phyloP scores from a whole-genome alignment of 2,329 filamentous ascomycete species.

The Phoma herbarum region DNA sequence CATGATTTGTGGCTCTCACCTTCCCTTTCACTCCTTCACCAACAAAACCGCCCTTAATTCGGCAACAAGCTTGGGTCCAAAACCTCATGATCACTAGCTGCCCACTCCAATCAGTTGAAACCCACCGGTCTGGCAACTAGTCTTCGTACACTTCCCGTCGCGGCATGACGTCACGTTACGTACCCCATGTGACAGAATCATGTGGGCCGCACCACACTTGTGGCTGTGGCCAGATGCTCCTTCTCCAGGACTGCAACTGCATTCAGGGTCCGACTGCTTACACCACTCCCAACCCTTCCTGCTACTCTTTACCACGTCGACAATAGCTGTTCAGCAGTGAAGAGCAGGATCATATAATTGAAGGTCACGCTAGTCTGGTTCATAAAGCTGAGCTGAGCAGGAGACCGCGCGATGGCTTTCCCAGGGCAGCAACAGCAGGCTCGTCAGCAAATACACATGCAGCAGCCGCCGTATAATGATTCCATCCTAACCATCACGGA shows the following conservation, averaged over 20 bases:
- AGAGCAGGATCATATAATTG: background rate
- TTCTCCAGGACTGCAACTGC: background rate
- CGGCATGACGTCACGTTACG: slow-evolving; percentile 23
- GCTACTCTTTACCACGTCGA: background rate
- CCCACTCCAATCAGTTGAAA: slow-evolving; percentile 9
- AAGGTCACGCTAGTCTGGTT: background rate
- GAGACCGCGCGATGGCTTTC: slow-evolving; percentile 23
- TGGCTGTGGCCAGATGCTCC: slow-evolving; percentile 8
- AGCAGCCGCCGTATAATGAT: slow-evolving; percentile 47
- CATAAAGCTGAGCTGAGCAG: background rate
- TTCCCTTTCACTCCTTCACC: background rate
- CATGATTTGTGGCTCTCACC: background rate
- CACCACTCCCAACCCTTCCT: background rate
- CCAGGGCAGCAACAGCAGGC: slow-evolving; percentile 20
- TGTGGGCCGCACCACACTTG: slow-evolving; percentile 13
- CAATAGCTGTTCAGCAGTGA: background rate
- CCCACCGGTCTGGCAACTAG: slow-evolving; percentile 4
- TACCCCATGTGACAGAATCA: slow-evolving; percentile 19
- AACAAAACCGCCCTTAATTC: background rate
- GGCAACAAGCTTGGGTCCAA: slow-evolving; percentile 2
- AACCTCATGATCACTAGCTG: slow-evolving; percentile 19
- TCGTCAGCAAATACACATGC: slow-evolving; percentile 30
- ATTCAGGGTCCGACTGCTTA: background rate
- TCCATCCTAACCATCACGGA: slow-evolving; percentile 55
- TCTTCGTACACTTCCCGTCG: slow-evolving; percentile 1